These are phyloP conservation scores for Irpex lacteus DNA, from an alignment of 1,284 basidiomycete species.

Conservation along the genomic window DNA sequence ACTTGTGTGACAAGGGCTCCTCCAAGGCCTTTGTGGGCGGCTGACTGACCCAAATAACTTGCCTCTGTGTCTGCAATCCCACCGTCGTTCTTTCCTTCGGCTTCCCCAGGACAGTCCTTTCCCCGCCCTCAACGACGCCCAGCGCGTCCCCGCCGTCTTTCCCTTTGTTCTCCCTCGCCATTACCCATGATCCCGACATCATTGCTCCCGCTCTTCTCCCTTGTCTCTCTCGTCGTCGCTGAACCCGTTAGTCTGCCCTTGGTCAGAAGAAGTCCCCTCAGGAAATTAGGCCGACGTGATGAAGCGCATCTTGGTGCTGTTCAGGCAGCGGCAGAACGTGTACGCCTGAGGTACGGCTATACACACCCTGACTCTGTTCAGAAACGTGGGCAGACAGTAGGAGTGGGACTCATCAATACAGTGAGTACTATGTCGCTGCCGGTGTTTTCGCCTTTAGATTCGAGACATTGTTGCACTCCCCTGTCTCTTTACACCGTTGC, in stretches of 20 bases:
- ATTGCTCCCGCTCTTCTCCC: slow-evolving; percentile 16
- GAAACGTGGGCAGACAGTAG: slow-evolving; percentile 18
- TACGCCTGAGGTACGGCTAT: slow-evolving; percentile 19
- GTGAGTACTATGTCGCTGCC: slow-evolving; percentile 11
- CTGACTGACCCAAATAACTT: slow-evolving; percentile 8
- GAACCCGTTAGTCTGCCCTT: slow-evolving; percentile 22
- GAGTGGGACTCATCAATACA: slow-evolving; percentile 19
- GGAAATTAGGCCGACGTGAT: slow-evolving; percentile 1
- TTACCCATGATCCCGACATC: slow-evolving; percentile 15
- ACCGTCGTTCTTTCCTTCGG: slow-evolving; percentile 7
- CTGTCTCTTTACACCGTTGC: not conserved
- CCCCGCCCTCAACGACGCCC: slow-evolving; percentile 12
- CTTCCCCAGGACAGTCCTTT: not conserved
- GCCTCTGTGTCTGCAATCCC: not conserved
- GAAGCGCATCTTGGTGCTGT: slow-evolving; percentile 8
- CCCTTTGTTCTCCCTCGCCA: not conserved
- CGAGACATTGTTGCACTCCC: not conserved
- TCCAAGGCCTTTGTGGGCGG: not conserved
- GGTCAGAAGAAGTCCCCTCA: slow-evolving; percentile 11
- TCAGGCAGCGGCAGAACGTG: slow-evolving; percentile 11
- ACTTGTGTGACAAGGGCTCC: slow-evolving; percentile 1
- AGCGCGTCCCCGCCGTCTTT: slow-evolving; percentile 11
- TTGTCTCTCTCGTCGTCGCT: slow-evolving; percentile 19
- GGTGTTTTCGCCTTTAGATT: not conserved
- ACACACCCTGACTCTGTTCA: slow-evolving; percentile 3